These are phyloP conservation scores for Ceratonia siliqua DNA, from an alignment of 306 rosid genomes.

Conservation along the genomic window DNA sequence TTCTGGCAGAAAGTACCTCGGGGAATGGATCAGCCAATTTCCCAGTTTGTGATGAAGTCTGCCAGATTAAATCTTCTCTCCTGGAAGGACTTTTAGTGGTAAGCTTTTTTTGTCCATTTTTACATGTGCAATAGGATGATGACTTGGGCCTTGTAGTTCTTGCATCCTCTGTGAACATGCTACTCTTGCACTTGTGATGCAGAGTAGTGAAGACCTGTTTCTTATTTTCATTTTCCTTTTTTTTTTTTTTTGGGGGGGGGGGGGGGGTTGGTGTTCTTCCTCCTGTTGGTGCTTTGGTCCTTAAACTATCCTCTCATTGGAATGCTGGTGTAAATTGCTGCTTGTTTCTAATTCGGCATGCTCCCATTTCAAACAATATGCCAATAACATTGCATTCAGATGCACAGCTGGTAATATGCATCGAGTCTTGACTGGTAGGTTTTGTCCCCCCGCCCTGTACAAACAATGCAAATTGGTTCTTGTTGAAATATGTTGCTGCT, in stretches of 20 bases:
- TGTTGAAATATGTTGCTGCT: too few species aligned
- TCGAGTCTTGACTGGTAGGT: too few species aligned
- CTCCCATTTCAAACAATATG: neutral
- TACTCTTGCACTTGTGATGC: neutral
- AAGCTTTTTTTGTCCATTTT: conserved; percentile 43
- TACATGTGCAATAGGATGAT: conserved; percentile 4
- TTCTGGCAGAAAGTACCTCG: conserved; percentile 65
- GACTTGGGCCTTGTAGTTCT: neutral
- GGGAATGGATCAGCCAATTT: conserved; percentile 50
- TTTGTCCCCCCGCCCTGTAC: too few species aligned
- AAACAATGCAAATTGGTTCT: too few species aligned
- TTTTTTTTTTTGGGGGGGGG: too few species aligned
- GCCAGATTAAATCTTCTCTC: conserved; percentile 89
- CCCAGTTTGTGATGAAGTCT: conserved; percentile 70
- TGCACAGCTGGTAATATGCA: too few species aligned
- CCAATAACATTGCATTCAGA: too few species aligned
- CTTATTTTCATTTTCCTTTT: neutral
- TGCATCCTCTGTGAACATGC: conserved; percentile 13
- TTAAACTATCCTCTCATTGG: neutral
- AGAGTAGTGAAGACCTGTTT: neutral
- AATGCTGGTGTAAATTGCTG: conserved; percentile 47
- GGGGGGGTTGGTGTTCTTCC: neutral
- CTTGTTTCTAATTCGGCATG: conserved; percentile 9
- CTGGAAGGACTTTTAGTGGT: conserved; percentile 90
- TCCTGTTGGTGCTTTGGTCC: neutral